Base-by-base conservation (phyloP, 2,329 filamentous ascomycete species). In the Pseudocercospora musae region DNA sequence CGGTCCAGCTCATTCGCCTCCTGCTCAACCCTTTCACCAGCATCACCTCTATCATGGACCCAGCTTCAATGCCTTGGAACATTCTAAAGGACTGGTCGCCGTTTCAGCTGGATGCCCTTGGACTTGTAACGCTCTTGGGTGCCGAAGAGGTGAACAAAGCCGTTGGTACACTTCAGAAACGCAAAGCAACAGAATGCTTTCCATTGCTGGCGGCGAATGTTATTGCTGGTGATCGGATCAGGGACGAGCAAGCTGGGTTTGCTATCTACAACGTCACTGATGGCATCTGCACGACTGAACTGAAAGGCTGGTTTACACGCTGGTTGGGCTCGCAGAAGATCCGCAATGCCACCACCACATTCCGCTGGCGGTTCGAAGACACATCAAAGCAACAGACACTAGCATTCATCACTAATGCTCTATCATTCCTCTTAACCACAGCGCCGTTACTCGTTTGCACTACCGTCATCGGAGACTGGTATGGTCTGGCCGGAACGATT, bases 81-180 rank as follows among this genome's bases (percentile, higher is more conserved):
- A 18, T 27, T n/a, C 18, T 57, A 18, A 62, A 62, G 49, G n/a
- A 42, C 18, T 62, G 60, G 55, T 13, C 25, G 11, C 60, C 61
- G 11, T 59, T 66, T 33, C 48, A 52, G 20, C 57, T 66, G 21
- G 64, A 66, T 42, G 64, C 64, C 11, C 58, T 64, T 10, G 64
- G 64, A 6, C 59, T 66, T 4, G 62, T 66, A 20, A 66, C 64
- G 5, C 44, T 66, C 3, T 49, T 66, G 4, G 64, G 64, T 2
- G 64, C 64, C 13, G 62, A 66, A 13, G 64, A 66, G 27, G 62
- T 66, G 3, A 58, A 59, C 20, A 37, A 29, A 25, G 42, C 53
- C 23, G 44, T 66, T 4, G 64, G 64, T 5, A 59, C 59, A 27
- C 40, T 66, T 23, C 49, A 62, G 23, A 55, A 53, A 5, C 40